Base-by-base conservation (phyloP, 345 rosid genomes). In the Viola odorata region DNA sequence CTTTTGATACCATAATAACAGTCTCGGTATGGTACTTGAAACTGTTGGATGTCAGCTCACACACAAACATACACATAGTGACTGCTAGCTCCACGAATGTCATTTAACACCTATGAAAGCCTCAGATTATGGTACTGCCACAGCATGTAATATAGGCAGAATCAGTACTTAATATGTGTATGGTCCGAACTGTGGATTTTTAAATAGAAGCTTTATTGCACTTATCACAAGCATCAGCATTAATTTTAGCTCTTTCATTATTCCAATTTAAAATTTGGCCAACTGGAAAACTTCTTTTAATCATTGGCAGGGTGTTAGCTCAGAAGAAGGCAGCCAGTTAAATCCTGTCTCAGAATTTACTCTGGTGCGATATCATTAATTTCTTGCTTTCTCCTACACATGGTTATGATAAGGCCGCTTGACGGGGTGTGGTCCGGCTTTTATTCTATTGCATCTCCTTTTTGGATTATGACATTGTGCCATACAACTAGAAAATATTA, bases 241-340 rank as follows among this genome's bases (percentile, higher is more conserved):
- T 23, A 23, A 7, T 41, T 57, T 16, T 8, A 57, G 48, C 36
- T 23, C 32, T 23, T 23, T 23, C 53, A 16, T 51, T 3, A 51
- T 51, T 51, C 16, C 10, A 14, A 6, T 12, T 11, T 47, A n/a
- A 47, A 32, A 36, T 61, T 50, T 39, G 42, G 54, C 38, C 53
- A 64, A 58, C 51, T 55, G 50, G 42, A 50, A 13, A 5, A 15
- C 52, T 48, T 64, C 48, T 8, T 73, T 50, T 65, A 69, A 12
- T 50, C 57, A 51, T 45, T 39, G 5, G 4, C 72, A 83, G 88
- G 83, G 77, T 57, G 62, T 66, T 59, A 73, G 69, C 57, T 69
- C 74, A 6, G 67, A 59, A 49, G 74, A 64, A 37, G 51, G 62
- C 41, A 49, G 7, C 63, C 75, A 56, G 56, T 60, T 62, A 54